Evolutionary conservation across 306 rosid genomes (phyloP).

Genomic region (Trifolium subterraneum): DNA sequence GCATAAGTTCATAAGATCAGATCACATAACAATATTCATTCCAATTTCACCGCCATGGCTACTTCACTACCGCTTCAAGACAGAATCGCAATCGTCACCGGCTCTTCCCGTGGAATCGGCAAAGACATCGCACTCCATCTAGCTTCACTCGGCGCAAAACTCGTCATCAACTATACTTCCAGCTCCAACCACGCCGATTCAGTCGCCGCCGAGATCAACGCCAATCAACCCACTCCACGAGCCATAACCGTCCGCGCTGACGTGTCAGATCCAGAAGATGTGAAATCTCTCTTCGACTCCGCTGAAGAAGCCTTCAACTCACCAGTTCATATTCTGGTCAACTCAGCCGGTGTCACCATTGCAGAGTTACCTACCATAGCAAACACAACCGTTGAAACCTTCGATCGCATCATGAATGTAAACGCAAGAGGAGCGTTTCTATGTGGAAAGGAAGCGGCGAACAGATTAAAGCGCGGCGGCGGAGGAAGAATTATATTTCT

Average conservation of each 20-base stretch:
- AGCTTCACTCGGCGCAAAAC: slow-evolving; percentile 51
- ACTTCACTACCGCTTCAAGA: slow-evolving; percentile 36
- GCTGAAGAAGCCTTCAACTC: slow-evolving; percentile 18
- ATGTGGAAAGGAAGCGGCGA: slow-evolving; percentile 55
- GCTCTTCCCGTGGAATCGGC: slow-evolving; percentile 65
- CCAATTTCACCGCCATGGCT: background rate
- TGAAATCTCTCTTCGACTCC: slow-evolving; percentile 7
- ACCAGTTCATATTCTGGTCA: slow-evolving; percentile 18
- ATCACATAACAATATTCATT: background rate
- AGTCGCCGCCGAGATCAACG: slow-evolving; percentile 11
- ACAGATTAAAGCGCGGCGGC: slow-evolving; percentile 55
- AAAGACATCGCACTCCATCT: slow-evolving; percentile 55
- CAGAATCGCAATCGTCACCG: slow-evolving; percentile 60
- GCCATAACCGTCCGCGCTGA: slow-evolving; percentile 30
- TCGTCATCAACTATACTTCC: slow-evolving; percentile 51
- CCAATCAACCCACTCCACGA: background rate
- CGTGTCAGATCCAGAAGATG: background rate
- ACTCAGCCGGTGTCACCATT: slow-evolving; percentile 7
- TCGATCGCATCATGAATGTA: slow-evolving; percentile 43
- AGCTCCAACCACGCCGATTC: slow-evolving; percentile 9
- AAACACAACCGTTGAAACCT: background rate
- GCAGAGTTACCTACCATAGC: background rate
- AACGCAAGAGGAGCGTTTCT: slow-evolving; percentile 58
- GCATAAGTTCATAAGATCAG: too few species aligned
- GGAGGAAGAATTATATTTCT: slow-evolving; percentile 50